Evolutionary conservation across 2,329 filamentous ascomycete species (phyloP).

Genomic region (Cephalotrichum gorgonifer): DNA sequence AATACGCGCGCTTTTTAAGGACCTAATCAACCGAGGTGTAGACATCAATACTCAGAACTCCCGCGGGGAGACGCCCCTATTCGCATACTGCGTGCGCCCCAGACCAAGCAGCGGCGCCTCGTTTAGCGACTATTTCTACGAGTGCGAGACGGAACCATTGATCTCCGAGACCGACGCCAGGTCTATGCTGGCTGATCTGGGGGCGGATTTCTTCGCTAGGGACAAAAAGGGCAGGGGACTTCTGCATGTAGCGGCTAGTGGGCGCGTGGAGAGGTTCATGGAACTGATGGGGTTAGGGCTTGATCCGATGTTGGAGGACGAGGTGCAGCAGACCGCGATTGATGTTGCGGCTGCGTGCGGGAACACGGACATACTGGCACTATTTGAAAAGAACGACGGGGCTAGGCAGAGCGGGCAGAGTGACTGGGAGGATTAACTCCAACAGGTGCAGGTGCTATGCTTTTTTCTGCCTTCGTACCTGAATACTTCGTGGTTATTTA

Average conservation of each 20-base stretch:
- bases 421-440: no score
- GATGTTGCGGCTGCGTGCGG: slow-evolving; percentile 22
- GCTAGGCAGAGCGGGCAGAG: no score
- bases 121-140: not conserved
- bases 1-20: slow-evolving; percentile 9
- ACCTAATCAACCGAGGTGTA: slow-evolving; percentile 7
- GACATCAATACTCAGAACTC: slow-evolving; percentile 16
- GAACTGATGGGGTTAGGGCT: slow-evolving; percentile 15
- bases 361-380: slow-evolving; percentile 13
- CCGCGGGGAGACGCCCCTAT: slow-evolving; percentile 15
- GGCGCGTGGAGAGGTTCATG: slow-evolving; percentile 12
- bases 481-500: no score
- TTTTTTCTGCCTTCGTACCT: no score
- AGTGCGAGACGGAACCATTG: not conserved
- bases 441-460: no score
- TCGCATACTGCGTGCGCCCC: slow-evolving; percentile 8
- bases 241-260: slow-evolving; percentile 17
- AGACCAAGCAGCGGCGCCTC: not conserved
- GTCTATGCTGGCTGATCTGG: slow-evolving; percentile 9
- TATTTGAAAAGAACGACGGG: slow-evolving; percentile 13
- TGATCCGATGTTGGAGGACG: slow-evolving; percentile 18
- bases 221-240: slow-evolving; percentile 16
- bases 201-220: slow-evolving; percentile 15
- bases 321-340: slow-evolving; percentile 16
- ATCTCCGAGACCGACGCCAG: not conserved